Base-by-base conservation (phyloP, 1,284 basidiomycete genomes). In the Cystobasidiaceae sp. region DNA sequence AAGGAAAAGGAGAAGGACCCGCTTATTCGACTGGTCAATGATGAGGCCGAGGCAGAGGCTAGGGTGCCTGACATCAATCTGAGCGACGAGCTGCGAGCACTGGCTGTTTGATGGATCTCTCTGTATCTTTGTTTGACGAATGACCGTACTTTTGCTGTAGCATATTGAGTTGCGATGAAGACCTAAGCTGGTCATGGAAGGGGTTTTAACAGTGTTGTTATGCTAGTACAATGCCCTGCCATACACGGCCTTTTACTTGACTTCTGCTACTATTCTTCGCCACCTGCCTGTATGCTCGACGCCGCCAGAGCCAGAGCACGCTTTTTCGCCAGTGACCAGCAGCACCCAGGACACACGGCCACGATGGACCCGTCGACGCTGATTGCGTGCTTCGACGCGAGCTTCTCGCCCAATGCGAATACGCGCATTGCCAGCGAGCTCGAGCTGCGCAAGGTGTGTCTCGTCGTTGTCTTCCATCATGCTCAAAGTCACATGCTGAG, bases 401-500 rank as follows among this genome's bases (percentile, higher is more conserved):
- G 88, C 15, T 86, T 85, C 77, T 87, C 82, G 72, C 81, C 86
- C n/a, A 86, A 91, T 77, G 88, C 89, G 50, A 91, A 91, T 80
- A 83, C 86, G 67, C 86, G 89, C 70, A 89, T 88, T 73, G 80
- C 86, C 41, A 86, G 84, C 43, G 89, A 92, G 75, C 82, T 91
- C 37, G 83, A 91, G 76, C 87, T 92, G 72, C 84, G 88, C 72
- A 89, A 87, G 81, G 89, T 88, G 69, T 39, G 72, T 60, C 25
- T n/a, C n/a, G n/a, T n/a, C n/a, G n/a, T 13, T 4, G 32, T 8
- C 11, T 25, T 44, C 19, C 15, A 28, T n/a, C 8, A 23, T 27
- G 28, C 39, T 19, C 13, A 32, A 39, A 8, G 9, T 44, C 25
- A 30, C 50, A 6, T 27, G 3, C 19, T 25, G 28, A 5, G 23